phyloP scores from a whole-genome alignment of 2,329 filamentous ascomycete species.

The Aplosporella prunicola region DNA sequence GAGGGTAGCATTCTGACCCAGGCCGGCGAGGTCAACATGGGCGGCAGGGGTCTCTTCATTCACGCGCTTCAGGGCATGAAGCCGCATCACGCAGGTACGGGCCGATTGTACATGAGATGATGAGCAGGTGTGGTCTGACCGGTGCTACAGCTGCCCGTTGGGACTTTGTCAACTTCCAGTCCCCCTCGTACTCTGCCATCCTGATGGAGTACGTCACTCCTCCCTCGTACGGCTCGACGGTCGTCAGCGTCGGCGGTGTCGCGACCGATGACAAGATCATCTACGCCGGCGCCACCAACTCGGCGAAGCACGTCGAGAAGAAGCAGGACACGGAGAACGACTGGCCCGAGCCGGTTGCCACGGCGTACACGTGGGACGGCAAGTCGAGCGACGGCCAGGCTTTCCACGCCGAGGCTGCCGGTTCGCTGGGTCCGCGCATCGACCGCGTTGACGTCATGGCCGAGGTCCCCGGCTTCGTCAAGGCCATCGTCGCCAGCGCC shows the following conservation, averaged over 20 bases:
- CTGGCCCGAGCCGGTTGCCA: conserved; percentile 76
- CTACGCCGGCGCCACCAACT: conserved; percentile 56
- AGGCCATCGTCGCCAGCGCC: conserved; percentile 79
- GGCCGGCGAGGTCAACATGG: conserved; percentile 71
- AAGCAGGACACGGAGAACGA: conserved; percentile 67
- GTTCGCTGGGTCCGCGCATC: conserved; percentile 55
- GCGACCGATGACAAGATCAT: conserved; percentile 74
- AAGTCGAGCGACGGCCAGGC: conserved; percentile 66
- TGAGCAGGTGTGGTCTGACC: background rate
- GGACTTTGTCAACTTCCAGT: conserved; percentile 92
- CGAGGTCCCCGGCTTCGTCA: conserved; percentile 90
- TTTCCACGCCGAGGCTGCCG: conserved; percentile 60
- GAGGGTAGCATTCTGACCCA: conserved; percentile 79
- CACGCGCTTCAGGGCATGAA: conserved; percentile 97
- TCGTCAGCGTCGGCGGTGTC: conserved; percentile 74
- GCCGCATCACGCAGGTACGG: conserved; percentile 78
- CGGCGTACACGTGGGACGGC: conserved; percentile 70
- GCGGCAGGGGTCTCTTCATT: conserved; percentile 68
- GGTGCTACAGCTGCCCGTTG: conserved; percentile 57
- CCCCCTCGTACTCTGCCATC: conserved; percentile 73
- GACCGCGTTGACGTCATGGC: conserved; percentile 95
- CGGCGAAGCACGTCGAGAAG: conserved; percentile 58
- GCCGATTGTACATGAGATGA: background rate
- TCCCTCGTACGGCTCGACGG: conserved; percentile 78
- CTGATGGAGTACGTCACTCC: conserved; percentile 97